A percentile compares a stretch with the other conserved stretches of the same genome.
Conservation (phyloP, 805 yeast genomes). For the Ogataea saltuana region DNA sequence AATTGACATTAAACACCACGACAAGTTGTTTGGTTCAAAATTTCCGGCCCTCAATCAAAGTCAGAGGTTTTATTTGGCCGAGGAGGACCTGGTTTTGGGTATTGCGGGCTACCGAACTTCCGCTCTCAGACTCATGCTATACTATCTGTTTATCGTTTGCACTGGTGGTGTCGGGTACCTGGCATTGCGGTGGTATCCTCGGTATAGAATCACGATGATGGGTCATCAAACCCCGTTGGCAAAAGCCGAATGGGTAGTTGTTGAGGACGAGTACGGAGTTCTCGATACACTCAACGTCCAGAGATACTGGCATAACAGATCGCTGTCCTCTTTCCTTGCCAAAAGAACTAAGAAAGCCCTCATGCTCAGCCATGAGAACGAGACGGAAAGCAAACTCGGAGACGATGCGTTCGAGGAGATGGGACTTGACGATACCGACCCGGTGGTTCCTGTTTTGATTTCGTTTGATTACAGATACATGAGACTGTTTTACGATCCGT, state of each 20-base stretch:
- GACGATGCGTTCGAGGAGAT: slow-evolving; percentile 2
- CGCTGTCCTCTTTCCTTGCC: slow-evolving; percentile 66
- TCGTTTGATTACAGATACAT: slow-evolving; percentile 81
- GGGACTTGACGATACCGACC: slow-evolving; percentile 47
- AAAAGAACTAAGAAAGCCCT: slow-evolving; percentile 27
- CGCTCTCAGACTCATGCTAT: slow-evolving; percentile 44
- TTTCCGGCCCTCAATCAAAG: slow-evolving; percentile 45
- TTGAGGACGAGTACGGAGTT: slow-evolving; percentile 94
- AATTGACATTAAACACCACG: slow-evolving; percentile 38
- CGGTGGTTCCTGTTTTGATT: slow-evolving; percentile 67
- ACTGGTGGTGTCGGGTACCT: slow-evolving; percentile 77
- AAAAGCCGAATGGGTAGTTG: slow-evolving; percentile 85
- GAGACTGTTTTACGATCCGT: slow-evolving; percentile 78
- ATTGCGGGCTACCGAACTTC: slow-evolving; percentile 84
- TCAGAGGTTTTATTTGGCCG: slow-evolving; percentile 91
- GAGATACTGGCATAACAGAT: slow-evolving; percentile 65
- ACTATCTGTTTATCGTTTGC: slow-evolving; percentile 52
- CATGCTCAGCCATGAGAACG: slow-evolving; percentile 30
- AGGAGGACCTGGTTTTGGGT: slow-evolving; percentile 92
- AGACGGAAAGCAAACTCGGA: slow-evolving; percentile 6
- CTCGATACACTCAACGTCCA: slow-evolving; percentile 58
- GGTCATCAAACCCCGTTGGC: slow-evolving; percentile 73
- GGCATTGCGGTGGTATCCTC: slow-evolving; percentile 83
- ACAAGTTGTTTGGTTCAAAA: slow-evolving; percentile 42
- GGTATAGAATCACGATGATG: slow-evolving; percentile 62